Percentiles rank a stretch among this genome's conserved stretches.
Evolutionary conservation across 495 filamentous ascomycete species (phyloP).

Genomic region (Aspergillus cristatus): DNA sequence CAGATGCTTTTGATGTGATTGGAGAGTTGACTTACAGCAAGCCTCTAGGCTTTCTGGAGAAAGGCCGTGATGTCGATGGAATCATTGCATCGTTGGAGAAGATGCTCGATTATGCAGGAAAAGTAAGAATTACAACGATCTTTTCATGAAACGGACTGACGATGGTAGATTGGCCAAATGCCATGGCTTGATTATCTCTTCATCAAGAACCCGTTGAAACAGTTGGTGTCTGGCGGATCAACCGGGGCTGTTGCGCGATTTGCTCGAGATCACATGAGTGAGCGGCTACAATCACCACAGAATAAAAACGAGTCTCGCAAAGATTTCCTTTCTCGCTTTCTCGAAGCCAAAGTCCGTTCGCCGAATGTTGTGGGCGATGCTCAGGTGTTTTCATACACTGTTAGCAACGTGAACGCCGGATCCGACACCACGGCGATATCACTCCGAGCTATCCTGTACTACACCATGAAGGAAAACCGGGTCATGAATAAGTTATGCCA

Average conservation of each 20-base stretch:
- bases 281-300: conserved; percentile 16
- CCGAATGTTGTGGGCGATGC: conserved; percentile 23
- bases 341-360: conserved; percentile 25
- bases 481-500: conserved; percentile 32
- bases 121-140: conserved; percentile 15
- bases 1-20: conserved; percentile 36
- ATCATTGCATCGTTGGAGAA: conserved; percentile 16
- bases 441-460: conserved; percentile 56
- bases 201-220: conserved; percentile 40
- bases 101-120: conserved; percentile 13
- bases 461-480: conserved; percentile 44
- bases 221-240: conserved; percentile 23
- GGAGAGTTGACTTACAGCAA: conserved; percentile 27
- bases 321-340: conserved; percentile 20
- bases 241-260: conserved; percentile 19
- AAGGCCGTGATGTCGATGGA: conserved; percentile 26
- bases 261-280: conserved; percentile 44
- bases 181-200: conserved; percentile 41
- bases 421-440: conserved; percentile 61
- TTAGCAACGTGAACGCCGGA: conserved; percentile 39
- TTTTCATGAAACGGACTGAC: conserved; percentile 3
- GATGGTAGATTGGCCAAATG: conserved; percentile 24
- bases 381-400: conserved; percentile 24
- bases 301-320: conserved; percentile 3
- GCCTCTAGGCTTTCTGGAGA: conserved; percentile 30